phyloP scores from a whole-genome alignment of 139 green algal species.

The Coelastrella sp. region DNA sequence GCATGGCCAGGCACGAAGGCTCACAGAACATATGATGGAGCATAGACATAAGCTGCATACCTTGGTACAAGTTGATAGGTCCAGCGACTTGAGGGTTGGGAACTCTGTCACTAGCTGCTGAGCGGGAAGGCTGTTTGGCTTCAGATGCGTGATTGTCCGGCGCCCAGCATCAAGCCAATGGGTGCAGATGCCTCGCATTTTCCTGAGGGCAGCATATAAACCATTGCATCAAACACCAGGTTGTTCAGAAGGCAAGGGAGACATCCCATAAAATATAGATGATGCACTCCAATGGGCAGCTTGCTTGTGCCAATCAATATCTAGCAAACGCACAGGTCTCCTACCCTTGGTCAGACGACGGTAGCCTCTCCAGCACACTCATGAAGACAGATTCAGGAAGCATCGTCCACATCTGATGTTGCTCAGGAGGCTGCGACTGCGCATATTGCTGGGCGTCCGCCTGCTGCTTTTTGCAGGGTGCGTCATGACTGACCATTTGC shows the following conservation, averaged over 20 bases:
- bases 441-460: not conserved
- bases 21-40: no score
- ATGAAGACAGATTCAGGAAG: constrained; percentile 45
- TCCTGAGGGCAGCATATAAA: not conserved
- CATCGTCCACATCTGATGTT: constrained; percentile 9
- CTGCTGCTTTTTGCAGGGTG: not conserved
- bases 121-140: constrained; percentile 17
- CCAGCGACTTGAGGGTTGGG: constrained; percentile 29
- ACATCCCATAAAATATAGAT: no score
- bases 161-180: constrained; percentile 39
- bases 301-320: not conserved
- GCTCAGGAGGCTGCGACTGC: not conserved
- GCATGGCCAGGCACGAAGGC: no score
- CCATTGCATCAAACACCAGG: not conserved
- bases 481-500: constrained; percentile 55
- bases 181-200: constrained; percentile 30
- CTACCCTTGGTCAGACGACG: constrained; percentile 7
- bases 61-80: constrained; percentile 48
- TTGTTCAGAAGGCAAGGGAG: no score
- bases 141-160: not conserved
- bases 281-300: no score
- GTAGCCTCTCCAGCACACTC: not conserved
- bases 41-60: no score
- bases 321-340: no score
- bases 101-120: constrained; percentile 1